These are phyloP conservation scores for Saraca asoca DNA, from an alignment of 331 rosid species.

Conservation along the genomic window DNA sequence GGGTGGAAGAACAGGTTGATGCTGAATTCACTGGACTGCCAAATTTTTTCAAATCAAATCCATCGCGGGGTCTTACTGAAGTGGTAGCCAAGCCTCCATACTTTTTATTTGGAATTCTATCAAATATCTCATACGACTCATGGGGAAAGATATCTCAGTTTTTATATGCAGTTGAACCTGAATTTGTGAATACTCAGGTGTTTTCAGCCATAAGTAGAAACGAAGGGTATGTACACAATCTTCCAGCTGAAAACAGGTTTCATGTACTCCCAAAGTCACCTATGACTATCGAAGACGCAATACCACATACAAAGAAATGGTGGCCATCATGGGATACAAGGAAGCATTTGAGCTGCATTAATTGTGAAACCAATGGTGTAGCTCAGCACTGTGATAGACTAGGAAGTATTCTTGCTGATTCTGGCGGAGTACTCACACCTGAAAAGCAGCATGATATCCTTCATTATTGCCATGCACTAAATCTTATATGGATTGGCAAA, in stretches of 20 bases:
- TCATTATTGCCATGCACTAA: slow-evolving; percentile 56
- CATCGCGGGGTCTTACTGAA: slow-evolving; percentile 41
- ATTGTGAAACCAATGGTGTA: slow-evolving; percentile 60
- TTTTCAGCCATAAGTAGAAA: slow-evolving; percentile 77
- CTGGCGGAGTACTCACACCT: slow-evolving; percentile 55
- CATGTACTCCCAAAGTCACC: slow-evolving; percentile 63
- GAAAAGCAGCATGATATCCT: slow-evolving; percentile 70
- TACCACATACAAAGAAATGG: slow-evolving; percentile 74
- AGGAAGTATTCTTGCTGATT: slow-evolving; percentile 48
- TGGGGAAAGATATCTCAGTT: slow-evolving; percentile 84
- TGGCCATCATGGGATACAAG: slow-evolving; percentile 97
- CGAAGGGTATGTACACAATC: slow-evolving; percentile 93
- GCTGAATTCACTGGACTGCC: slow-evolving; percentile 39
- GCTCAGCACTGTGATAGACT: slow-evolving; percentile 70
- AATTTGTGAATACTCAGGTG: slow-evolving; percentile 59
- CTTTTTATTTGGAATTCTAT: slow-evolving; percentile 75
- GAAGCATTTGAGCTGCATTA: slow-evolving; percentile 64
- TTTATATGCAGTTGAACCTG: slow-evolving; percentile 74
- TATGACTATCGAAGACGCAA: slow-evolving; percentile 70
- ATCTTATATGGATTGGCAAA: slow-evolving; percentile 79
- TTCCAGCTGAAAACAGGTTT: slow-evolving; percentile 72
- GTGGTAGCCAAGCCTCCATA: slow-evolving; percentile 67
- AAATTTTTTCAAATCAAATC: slow-evolving; percentile 43
- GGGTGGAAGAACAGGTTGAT: slow-evolving; percentile 66
- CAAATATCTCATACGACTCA: slow-evolving; percentile 54